Conservation (phyloP, 2,329 filamentous ascomycete genomes). For the Colletotrichum horii region DNA sequence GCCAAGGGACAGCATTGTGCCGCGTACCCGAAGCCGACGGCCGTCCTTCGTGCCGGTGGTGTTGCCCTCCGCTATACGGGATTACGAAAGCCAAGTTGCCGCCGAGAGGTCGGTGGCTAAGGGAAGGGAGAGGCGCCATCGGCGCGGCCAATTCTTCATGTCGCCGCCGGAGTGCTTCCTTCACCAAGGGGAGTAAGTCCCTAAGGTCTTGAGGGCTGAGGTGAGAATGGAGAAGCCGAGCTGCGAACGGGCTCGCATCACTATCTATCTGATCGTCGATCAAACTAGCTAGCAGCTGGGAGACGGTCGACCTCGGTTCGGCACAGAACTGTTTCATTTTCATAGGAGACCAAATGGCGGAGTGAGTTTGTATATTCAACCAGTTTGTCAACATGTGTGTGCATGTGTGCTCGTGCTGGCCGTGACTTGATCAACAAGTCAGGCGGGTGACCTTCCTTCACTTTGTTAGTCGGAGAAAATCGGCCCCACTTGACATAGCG, state of each 20-base stretch:
- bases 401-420: neutral
- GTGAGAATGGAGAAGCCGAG: neutral
- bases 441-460: neutral
- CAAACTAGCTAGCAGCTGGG: neutral
- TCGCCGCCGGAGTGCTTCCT: neutral
- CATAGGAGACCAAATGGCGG: neutral
- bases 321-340: neutral
- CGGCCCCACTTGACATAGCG: neutral
- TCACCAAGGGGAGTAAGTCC: neutral
- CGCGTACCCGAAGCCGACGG: conserved; percentile 3
- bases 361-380: neutral
- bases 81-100: neutral
- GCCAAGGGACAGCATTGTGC: neutral
- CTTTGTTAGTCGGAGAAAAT: neutral
- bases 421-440: neutral
- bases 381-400: neutral
- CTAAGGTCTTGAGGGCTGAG: neutral
- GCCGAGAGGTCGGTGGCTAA: neutral
- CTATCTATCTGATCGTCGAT: neutral
- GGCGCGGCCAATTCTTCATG: neutral
- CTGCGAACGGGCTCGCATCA: neutral
- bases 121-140: neutral
- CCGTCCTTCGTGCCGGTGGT: neutral
- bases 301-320: neutral
- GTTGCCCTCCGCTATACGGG: neutral